Evolutionary conservation across 2,329 filamentous ascomycete species (phyloP).

Genomic region (Nemania sp.): DNA sequence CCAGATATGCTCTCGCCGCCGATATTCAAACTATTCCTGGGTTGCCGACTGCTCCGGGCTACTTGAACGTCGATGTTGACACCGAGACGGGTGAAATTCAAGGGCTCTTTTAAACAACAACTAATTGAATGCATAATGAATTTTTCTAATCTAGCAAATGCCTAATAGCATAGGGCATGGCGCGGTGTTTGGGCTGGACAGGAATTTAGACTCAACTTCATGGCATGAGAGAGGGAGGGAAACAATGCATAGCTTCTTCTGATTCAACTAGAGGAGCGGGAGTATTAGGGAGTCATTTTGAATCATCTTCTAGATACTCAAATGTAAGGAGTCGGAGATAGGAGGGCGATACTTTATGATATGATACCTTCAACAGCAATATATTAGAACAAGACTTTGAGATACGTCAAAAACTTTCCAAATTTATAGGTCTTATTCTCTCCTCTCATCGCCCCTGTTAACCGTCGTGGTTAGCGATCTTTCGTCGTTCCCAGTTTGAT

Average conservation of each 20-base stretch:
- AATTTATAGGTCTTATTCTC: not conserved
- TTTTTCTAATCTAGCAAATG: not conserved
- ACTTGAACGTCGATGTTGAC: slow-evolving; percentile 91
- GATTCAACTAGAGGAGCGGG: slow-evolving; percentile 41
- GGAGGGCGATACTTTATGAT: slow-evolving; percentile 3
- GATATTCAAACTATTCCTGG: slow-evolving; percentile 99
- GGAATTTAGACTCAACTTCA: slow-evolving; percentile 39
- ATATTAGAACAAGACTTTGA: slow-evolving; percentile 18
- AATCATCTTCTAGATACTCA: slow-evolving; percentile 19
- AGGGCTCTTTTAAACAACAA: slow-evolving; percentile 80
- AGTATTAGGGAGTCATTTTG: slow-evolving; percentile 17
- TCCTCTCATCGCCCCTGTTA: not conserved
- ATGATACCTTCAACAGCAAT: slow-evolving; percentile 39
- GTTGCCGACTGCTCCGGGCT: slow-evolving; percentile 92
- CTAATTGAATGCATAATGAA: slow-evolving; percentile 3
- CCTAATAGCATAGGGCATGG: slow-evolving; percentile 3
- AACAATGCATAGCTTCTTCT: slow-evolving; percentile 36
- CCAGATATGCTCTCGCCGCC: slow-evolving; percentile 88
- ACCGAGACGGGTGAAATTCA: slow-evolving; percentile 86
- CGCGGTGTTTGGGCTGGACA: slow-evolving; percentile 28
- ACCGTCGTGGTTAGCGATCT: not conserved
- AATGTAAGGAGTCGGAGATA: not conserved
- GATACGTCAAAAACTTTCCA: not conserved
- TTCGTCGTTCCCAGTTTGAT: no score
- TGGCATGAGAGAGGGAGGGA: slow-evolving; percentile 21